phyloP scores from a whole-genome alignment of 352 stramenopile genomes.

The Phytopythium montanum region DNA sequence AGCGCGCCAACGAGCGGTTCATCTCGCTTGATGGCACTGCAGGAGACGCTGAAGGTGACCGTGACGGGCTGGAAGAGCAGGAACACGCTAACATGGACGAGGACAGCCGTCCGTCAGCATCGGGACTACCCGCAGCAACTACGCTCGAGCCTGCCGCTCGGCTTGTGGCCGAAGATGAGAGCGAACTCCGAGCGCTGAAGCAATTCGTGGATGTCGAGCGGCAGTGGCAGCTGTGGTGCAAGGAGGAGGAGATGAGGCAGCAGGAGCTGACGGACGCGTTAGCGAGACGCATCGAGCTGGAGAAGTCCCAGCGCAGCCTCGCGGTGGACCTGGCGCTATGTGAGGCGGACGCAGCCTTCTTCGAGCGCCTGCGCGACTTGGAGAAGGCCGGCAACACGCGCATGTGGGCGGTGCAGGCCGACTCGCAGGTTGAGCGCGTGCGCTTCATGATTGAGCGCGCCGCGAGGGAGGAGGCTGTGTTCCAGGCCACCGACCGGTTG shows the following conservation, averaged over 20 bases:
- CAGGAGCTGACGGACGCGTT: slow-evolving; percentile 32
- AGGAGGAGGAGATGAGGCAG: slow-evolving; percentile 28
- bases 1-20: slow-evolving; percentile 28
- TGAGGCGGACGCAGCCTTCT: slow-evolving; percentile 44
- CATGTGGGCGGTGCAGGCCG: slow-evolving; percentile 52
- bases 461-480: slow-evolving; percentile 49
- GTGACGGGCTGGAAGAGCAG: slow-evolving; percentile 7
- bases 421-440: slow-evolving; percentile 47
- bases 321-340: slow-evolving; percentile 44
- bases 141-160: slow-evolving; percentile 7
- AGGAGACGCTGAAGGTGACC: neutral
- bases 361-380: slow-evolving; percentile 32
- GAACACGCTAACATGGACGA: slow-evolving; percentile 5
- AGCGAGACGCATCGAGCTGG: slow-evolving; percentile 19
- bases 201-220: slow-evolving; percentile 35
- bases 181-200: slow-evolving; percentile 43
- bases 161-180: slow-evolving; percentile 33
- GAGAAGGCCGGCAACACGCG: slow-evolving; percentile 44
- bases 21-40: slow-evolving; percentile 21
- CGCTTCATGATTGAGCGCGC: slow-evolving; percentile 65
- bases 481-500: slow-evolving; percentile 45
- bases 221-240: slow-evolving; percentile 47
- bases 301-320: slow-evolving; percentile 26
- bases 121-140: neutral
- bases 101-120: neutral